A percentile compares a stretch with the other conserved stretches of the same genome.
Evolutionary conservation across 768 basidiomycete species (phyloP).

Genomic region (Leccinellum rugosiceps): DNA sequence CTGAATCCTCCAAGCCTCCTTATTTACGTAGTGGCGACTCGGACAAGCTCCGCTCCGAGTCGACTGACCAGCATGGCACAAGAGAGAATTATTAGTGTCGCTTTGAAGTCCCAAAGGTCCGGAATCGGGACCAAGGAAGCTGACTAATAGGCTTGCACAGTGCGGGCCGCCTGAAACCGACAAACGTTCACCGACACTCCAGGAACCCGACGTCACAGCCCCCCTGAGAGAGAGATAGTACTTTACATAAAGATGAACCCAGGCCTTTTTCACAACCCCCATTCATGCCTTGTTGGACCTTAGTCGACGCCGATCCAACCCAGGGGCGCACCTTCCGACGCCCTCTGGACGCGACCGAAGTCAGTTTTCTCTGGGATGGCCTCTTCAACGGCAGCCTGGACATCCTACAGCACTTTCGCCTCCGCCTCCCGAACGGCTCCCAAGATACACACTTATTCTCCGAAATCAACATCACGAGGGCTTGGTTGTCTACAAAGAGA

Average conservation of each 20-base stretch:
- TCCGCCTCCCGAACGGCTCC: slow-evolving; percentile 26
- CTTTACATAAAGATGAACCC: not conserved
- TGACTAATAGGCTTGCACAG: not conserved
- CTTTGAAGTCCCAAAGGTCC: not conserved
- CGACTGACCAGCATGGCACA: not conserved
- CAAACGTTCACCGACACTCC: not conserved
- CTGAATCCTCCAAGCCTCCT: not conserved
- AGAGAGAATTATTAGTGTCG: not conserved
- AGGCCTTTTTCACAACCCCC: not conserved
- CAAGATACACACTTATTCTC: slow-evolving; percentile 25
- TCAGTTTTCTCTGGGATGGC: slow-evolving; percentile 41
- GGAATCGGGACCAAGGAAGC: not conserved
- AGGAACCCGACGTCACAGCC: not conserved
- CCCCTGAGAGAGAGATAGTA: not conserved
- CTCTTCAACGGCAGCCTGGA: slow-evolving; percentile 45
- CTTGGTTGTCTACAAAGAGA: slow-evolving; percentile 48
- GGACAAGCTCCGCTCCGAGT: not conserved
- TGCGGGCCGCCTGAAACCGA: not conserved
- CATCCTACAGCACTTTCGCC: slow-evolving; percentile 32
- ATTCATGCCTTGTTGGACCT: slow-evolving; percentile 12
- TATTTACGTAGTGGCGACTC: not conserved
- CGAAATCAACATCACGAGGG: slow-evolving; percentile 34
- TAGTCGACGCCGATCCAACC: not conserved
- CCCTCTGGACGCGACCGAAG: slow-evolving; percentile 40
- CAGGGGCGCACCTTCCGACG: slow-evolving; percentile 28